Base-by-base conservation (phyloP, 331 rosid genomes). In the Arachis monticola region DNA sequence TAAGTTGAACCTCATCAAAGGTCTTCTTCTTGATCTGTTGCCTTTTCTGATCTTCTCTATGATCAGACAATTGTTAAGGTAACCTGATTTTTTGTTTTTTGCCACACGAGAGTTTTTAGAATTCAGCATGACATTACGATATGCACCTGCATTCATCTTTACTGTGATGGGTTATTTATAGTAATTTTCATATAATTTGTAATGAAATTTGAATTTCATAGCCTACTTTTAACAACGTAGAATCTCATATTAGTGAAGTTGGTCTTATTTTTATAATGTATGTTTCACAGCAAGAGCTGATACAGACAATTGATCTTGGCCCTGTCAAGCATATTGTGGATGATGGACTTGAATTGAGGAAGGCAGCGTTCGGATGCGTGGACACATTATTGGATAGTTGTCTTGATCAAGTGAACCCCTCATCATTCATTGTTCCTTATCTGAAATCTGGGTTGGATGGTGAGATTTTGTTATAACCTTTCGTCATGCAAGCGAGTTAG, bases 1-100 rank as follows among this genome's bases (percentile, higher is more conserved):
- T n/a, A n/a, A n/a, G n/a, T n/a, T n/a, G n/a, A n/a, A n/a, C n/a
- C n/a, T n/a, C n/a, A n/a, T n/a, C n/a, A n/a, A n/a, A n/a, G n/a
- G n/a, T 38, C 97, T 95, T 82, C 99, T 95, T 81, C 92, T 97
- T 5, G 91, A 92, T 71, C 80, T 95, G 79, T 74, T 95, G 81
- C 99, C 99, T n/a, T n/a, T n/a, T n/a, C n/a, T n/a, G n/a, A n/a
- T n/a, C 98, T 95, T 80, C 99, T 95, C 76, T 95, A 95, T 84
- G 98, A 92, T 87, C 97, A 95, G 82, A 95, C 99, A 31, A 79
- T 92, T 58, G 97, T 95, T 63, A 95, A 95, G 98, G 99, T 95
- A 79, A 80, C 70, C 64, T 76, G 61, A 59, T 68, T 67, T 53
- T 8, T 59, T 38, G 30, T 48, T 11, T 69, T 60, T 32, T 60